Conservation (phyloP, 148 eudicot species). For the Cornus florida region DNA sequence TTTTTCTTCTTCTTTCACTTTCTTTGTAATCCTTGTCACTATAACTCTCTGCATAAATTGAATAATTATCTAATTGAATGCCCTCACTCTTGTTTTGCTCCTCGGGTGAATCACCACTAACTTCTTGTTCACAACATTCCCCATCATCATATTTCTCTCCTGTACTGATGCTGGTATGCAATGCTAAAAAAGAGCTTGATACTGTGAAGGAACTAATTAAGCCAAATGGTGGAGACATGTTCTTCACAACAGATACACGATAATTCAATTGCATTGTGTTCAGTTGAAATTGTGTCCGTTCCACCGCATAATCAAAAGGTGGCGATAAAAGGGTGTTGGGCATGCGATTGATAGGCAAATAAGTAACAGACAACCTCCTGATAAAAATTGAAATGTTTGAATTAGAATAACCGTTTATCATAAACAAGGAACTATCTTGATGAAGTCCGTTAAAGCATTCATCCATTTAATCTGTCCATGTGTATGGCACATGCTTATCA, state of each 20-base stretch:
- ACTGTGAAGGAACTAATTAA: constrained; percentile 14
- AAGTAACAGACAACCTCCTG: constrained; percentile 33
- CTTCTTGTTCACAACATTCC: constrained; percentile 15
- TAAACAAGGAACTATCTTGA: background rate
- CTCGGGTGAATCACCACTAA: background rate
- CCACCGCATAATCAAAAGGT: constrained; percentile 11
- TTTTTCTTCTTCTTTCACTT: constrained; percentile 49
- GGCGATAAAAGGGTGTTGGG: constrained; percentile 16
- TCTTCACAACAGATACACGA: constrained; percentile 21
- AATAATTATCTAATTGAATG: constrained; percentile 1
- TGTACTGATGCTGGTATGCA: background rate
- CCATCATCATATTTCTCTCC: constrained; percentile 8
- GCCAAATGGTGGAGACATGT: constrained; percentile 12
- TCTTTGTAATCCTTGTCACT: constrained; percentile 37
- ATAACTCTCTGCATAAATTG: background rate
- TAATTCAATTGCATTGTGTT: background rate
- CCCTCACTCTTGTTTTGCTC: constrained; percentile 6
- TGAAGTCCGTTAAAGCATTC: background rate
- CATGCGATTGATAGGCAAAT: constrained; percentile 15
- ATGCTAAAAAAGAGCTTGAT: constrained; percentile 12
- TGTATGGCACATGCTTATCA: background rate
- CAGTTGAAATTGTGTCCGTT: constrained; percentile 9
- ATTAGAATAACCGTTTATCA: background rate
- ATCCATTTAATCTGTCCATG: too few species aligned
- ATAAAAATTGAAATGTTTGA: background rate